A percentile compares a stretch with the other conserved stretches of the same genome.
phyloP scores from a whole-genome alignment of 371 early-diverging fungal genomes.

The Saksenaea oblongispora region DNA sequence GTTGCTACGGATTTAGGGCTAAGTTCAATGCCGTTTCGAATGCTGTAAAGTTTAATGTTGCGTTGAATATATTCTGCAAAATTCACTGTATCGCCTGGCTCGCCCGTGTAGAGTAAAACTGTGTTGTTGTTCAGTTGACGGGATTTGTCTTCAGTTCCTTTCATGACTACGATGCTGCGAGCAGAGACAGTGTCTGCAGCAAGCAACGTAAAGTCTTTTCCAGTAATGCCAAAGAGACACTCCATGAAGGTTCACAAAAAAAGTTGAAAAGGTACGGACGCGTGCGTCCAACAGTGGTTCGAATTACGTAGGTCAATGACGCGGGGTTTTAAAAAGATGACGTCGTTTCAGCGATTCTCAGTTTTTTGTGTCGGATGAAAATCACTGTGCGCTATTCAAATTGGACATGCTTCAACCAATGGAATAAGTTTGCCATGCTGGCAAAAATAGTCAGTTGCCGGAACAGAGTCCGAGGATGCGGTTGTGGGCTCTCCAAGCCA shows the following conservation, averaged over 20 bases:
- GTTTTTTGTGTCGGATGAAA: too few relatives aligned
- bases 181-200: constrained; percentile 83
- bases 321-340: too few relatives aligned
- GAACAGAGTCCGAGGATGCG: too few relatives aligned
- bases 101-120: constrained; percentile 86
- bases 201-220: constrained; percentile 91
- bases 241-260: constrained; percentile 63
- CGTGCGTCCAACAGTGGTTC: too few relatives aligned
- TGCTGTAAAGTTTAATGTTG: constrained; percentile 89
- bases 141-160: constrained; percentile 88
- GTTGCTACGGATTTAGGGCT: constrained; percentile 81
- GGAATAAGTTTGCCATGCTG: too few relatives aligned
- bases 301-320: too few relatives aligned
- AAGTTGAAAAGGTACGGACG: not conserved
- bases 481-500: too few relatives aligned
- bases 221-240: constrained; percentile 90
- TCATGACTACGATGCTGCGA: constrained; percentile 92
- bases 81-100: constrained; percentile 92
- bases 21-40: constrained; percentile 83
- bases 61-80: constrained; percentile 96
- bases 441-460: too few relatives aligned
- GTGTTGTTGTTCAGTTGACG: constrained; percentile 81
- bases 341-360: too few relatives aligned
- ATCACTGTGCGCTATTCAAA: too few relatives aligned
- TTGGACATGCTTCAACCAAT: too few relatives aligned